A percentile compares a stretch with the other conserved stretches of the same genome.
Evolutionary conservation across 2,329 filamentous ascomycete species (phyloP).

Genomic region (Fusarium chuoi): DNA sequence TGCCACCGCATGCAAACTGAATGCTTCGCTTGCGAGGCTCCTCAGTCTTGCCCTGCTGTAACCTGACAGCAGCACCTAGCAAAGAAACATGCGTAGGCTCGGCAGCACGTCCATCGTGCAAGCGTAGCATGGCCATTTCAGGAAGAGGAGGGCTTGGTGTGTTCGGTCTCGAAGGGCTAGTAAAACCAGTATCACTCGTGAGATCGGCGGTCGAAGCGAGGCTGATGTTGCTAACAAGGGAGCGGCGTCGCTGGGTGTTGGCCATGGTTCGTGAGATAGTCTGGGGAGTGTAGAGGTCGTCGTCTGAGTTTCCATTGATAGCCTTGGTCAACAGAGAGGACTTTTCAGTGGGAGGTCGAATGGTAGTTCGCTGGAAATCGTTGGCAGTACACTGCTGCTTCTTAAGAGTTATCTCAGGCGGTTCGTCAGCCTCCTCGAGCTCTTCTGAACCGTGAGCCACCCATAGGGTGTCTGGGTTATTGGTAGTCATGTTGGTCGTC

Average conservation of each 20-base stretch:
- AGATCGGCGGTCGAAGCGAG: conserved; percentile 86
- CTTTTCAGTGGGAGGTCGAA: conserved; percentile 64
- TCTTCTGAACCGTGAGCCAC: conserved; percentile 65
- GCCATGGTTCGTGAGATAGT: conserved; percentile 45
- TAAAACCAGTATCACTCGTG: conserved; percentile 93
- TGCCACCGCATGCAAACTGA: conserved; percentile 85
- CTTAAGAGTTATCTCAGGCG: conserved; percentile 70
- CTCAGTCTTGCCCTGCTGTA: conserved; percentile 54
- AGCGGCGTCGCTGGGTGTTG: conserved; percentile 63
- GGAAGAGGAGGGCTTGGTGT: conserved; percentile 89
- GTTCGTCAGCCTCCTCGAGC: conserved; percentile 84
- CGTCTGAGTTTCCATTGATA: conserved; percentile 74
- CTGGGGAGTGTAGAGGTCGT: conserved; percentile 56
- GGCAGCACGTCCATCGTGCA: conserved; percentile 48
- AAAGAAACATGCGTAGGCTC: conserved; percentile 43
- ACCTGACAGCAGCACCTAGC: conserved; percentile 38
- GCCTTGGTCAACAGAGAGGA: conserved; percentile 90
- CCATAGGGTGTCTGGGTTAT: conserved; percentile 47
- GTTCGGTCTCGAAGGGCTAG: conserved; percentile 86
- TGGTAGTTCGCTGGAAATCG: conserved; percentile 59
- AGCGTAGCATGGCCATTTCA: conserved; percentile 60
- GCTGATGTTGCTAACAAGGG: conserved; percentile 83
- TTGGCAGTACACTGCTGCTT: conserved; percentile 42
- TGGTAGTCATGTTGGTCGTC: conserved; percentile 47
- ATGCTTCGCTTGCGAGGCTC: conserved; percentile 83